Conservation (phyloP, 164 flowering plant genomes). For the Santalum album region DNA sequence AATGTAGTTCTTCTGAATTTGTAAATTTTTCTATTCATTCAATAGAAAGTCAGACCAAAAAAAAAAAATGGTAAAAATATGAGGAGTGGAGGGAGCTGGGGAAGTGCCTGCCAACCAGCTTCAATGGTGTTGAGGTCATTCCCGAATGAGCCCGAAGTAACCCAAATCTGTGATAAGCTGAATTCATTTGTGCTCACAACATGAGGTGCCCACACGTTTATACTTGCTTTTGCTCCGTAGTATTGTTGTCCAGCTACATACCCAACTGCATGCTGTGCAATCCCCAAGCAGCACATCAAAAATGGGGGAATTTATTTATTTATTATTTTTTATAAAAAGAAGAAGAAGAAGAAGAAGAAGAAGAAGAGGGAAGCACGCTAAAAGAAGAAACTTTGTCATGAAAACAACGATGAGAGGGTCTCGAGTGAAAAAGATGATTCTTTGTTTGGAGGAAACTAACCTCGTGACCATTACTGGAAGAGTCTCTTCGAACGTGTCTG, state of each 20-base stretch:
- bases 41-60: no score
- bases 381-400: no score
- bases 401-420: no score
- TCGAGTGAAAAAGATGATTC: no score
- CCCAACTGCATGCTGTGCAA: slow-evolving; percentile 65
- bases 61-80: no score
- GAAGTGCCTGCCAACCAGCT: slow-evolving; percentile 94
- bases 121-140: slow-evolving; percentile 90
- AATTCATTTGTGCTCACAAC: slow-evolving; percentile 52
- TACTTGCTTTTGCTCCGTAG: slow-evolving; percentile 72
- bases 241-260: slow-evolving; percentile 58
- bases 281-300: no score
- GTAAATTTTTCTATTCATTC: no score
- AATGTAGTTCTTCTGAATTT: no score
- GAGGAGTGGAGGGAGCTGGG: no score
- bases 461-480: slow-evolving; percentile 81
- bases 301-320: no score
- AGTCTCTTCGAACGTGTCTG: slow-evolving; percentile 54
- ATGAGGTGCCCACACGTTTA: slow-evolving; percentile 67
- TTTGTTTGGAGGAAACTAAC: no score
- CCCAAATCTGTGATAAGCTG: slow-evolving; percentile 76
- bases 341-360: neutral
- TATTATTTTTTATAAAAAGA: neutral
- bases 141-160: slow-evolving; percentile 65
- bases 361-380: no score